Base-by-base conservation (phyloP, 139 green algal genomes). In the Chlorella vulgaris region DNA sequence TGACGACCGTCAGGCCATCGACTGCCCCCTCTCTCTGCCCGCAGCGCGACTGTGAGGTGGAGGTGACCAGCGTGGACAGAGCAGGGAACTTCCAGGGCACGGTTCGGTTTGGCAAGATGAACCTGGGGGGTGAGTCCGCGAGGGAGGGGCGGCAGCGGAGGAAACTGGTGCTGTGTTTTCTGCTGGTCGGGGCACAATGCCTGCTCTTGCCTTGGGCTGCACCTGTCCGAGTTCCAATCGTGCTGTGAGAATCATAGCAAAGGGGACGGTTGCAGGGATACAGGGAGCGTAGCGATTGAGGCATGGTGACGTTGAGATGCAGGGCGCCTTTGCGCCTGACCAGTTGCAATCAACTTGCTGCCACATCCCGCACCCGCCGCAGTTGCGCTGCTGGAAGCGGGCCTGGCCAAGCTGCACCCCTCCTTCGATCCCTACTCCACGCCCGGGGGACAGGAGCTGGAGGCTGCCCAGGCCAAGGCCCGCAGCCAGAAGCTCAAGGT, bases 81-180 rank as follows among this genome's bases (percentile, higher is more conserved):
- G 92, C 83, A 3, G 96, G 96, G n/a, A 98, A 93, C 42, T 99
- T 99, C 89, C 89, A 98, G 68, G 96, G 96, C 53, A 90, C 76
- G 0, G 74, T 97, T 4, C 81, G 36, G 55, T 42, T 80, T 29
- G 74, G 74, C 58, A 50, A 36, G 55, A n/a, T 69, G 15, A 80
- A 80, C 74, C 74, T 80, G 74, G 74, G 55, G 1, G 74, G 55
- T 70, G n/a, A 39, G 58, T 5, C 15, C 42, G 43, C 24, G 39
- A 5, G 7, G 26, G 29, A 58, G n/a, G n/a, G n/a, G n/a, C n/a
- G n/a, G n/a, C n/a, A n/a, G n/a, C n/a, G n/a, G n/a, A n/a, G n/a
- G n/a, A n/a, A n/a, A n/a, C n/a, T n/a, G n/a, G n/a, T n/a, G n/a
- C n/a, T n/a, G n/a, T n/a, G n/a, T n/a, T n/a, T n/a, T 15, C 47